These are phyloP conservation scores for Strobilomyces echinocephalus DNA, from an alignment of 768 basidiomycete species.

Conservation along the genomic window DNA sequence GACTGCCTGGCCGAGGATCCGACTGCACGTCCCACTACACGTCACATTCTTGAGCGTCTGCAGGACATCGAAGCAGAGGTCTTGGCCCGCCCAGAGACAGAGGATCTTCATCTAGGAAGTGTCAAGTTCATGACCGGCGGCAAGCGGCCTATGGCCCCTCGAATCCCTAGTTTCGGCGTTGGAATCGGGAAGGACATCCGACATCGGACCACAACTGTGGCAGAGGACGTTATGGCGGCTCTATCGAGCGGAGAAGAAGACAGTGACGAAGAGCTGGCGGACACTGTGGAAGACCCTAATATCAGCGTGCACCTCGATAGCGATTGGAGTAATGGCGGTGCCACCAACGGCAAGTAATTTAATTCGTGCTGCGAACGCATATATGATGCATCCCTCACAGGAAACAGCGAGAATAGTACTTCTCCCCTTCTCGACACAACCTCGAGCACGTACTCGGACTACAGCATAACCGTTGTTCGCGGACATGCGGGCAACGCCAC, in stretches of 20 bases:
- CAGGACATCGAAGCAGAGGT: conserved; percentile 82
- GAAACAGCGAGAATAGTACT: conserved; percentile 40
- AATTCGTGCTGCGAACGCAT: conserved; percentile 4
- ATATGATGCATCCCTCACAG: conserved; percentile 22
- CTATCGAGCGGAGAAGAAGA: conserved; percentile 49
- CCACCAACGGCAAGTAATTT: conserved; percentile 29
- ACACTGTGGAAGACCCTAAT: conserved; percentile 53
- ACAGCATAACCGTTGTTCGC: conserved; percentile 67
- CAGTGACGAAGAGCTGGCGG: conserved; percentile 60
- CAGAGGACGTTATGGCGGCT: conserved; percentile 33
- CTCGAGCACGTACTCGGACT: conserved; percentile 48
- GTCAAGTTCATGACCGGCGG: conserved; percentile 74
- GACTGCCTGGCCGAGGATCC: conserved; percentile 73
- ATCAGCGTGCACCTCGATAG: conserved; percentile 45
- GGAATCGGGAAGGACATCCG: conserved; percentile 62
- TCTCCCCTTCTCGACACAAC: conserved; percentile 51
- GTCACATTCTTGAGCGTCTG: conserved; percentile 74
- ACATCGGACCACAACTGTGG: conserved; percentile 26
- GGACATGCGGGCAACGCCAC: conserved; percentile 39
- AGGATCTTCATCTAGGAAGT: conserved; percentile 78
- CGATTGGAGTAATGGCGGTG: conserved; percentile 38
- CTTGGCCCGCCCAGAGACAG: conserved; percentile 58
- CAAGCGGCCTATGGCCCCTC: conserved; percentile 57
- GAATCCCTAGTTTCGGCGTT: conserved; percentile 84
- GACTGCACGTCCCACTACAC: conserved; percentile 64